Base-by-base conservation (phyloP, 768 basidiomycete species). In the Favolaschia claudopus region DNA sequence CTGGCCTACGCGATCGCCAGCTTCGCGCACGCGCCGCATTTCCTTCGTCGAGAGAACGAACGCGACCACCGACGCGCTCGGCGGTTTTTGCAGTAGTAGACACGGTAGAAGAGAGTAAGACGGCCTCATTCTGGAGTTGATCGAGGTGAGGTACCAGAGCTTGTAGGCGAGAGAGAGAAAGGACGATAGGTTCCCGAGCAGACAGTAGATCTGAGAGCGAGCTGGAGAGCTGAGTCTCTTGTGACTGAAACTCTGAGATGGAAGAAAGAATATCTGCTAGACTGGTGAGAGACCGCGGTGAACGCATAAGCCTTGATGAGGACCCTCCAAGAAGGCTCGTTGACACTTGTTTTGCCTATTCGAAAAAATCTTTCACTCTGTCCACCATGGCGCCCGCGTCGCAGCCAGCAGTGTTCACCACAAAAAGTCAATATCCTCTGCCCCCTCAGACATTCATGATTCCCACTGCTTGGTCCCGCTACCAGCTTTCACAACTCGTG, bases 401-500 rank as follows among this genome's bases (percentile, higher is more conserved):
- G 7, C 82, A 85, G 46, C 85, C 90, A 0, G 86, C 88, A 32
- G 72, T 94, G 3, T 89, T 93, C 67, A 89, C 86, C 17, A 94
- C 93, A 0, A 81, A 88, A 51, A 86, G 89, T 0, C 76, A 77
- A 2, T 93, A 95, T 72, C 81, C 85, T 12, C 84, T 96, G 13
- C 95, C 91, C 0, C 82, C 88, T 1, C 92, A 95, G 72, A 94
- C 93, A 69, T 98, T 94, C 71, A 88, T 97, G 86, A 89, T 99
- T 15, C 96, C 97, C 2, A 80, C 88, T 1, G 77, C 85, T 72
- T 99, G 95, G 95, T 86, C 84, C 55, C 88, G 96, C n/a, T 99
- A 92, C 73, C 96, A 98, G 67, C 89, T 99, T 29, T 98, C 96
- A 1, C 95, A 98, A 60, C 89, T 99, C 38, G 88, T 99, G 57